phyloP scores from a whole-genome alignment of 768 basidiomycete species.

The Suillus luteus region DNA sequence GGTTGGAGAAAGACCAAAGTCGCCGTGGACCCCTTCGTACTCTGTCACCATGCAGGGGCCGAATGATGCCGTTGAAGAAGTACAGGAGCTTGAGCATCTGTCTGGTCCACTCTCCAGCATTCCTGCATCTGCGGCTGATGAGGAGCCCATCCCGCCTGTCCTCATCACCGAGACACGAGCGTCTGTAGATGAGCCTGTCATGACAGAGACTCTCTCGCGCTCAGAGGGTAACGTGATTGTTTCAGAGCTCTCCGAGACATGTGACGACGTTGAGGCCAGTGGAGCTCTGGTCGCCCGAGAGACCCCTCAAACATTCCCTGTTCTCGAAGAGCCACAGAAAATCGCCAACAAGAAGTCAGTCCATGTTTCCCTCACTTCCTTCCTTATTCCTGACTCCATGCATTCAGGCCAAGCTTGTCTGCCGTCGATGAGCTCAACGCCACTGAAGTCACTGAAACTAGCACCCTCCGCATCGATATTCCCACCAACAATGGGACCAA shows the following conservation, averaged over 20 bases:
- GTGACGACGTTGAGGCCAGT: slow-evolving; percentile 1
- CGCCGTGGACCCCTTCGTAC: slow-evolving; percentile 39
- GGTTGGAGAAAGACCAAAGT: slow-evolving; percentile 29
- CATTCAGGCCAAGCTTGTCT: slow-evolving; percentile 12
- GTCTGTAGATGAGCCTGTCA: slow-evolving; percentile 1
- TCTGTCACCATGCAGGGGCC: slow-evolving; percentile 37
- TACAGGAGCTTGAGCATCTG: slow-evolving; percentile 14
- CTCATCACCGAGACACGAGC: slow-evolving; percentile 7
- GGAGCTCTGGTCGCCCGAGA: neutral
- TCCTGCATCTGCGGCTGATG: neutral
- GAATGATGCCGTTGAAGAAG: slow-evolving; percentile 13
- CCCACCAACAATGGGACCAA: slow-evolving; percentile 17
- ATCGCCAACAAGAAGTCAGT: slow-evolving; percentile 15
- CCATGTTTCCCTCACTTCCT: neutral
- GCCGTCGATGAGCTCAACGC: slow-evolving; percentile 14
- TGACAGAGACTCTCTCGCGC: slow-evolving; percentile 1
- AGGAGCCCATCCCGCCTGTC: slow-evolving; percentile 9
- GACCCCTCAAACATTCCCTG: slow-evolving; percentile 19
- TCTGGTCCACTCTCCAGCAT: neutral
- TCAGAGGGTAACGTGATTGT: neutral
- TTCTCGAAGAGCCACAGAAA: slow-evolving; percentile 17
- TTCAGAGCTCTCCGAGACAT: neutral
- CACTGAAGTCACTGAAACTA: neutral
- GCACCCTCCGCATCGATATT: slow-evolving; percentile 17
- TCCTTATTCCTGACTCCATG: slow-evolving; percentile 9